Evolutionary conservation across 1,139 yeast species (phyloP), one percentile per base, ranked within the genome.

Genomic region (Protomyces lactucae-debilis): DNA sequence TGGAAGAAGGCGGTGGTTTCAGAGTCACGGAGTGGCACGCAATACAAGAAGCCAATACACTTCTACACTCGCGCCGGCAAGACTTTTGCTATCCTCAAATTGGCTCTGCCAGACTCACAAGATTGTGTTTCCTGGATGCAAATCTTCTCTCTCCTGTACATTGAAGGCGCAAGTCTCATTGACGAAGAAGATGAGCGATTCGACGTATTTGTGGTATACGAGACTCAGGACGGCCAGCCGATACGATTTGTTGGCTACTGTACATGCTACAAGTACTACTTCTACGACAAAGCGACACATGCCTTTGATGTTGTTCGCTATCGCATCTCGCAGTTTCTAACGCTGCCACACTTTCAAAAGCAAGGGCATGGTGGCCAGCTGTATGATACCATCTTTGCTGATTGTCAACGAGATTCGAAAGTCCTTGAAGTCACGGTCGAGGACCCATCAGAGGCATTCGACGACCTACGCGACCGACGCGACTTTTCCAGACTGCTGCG

Each of bases 401-500:
- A 74, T 52, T 90, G 96, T 88, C 70, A 79, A 5, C 69, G 72
- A 0, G 87, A 88, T 68, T 71, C 74, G 0, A 68, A 73, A 2
- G 83, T 91, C n/a, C 76, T 78, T 48, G 96, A 92, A 71, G 81
- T 93, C 52, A 91, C 93, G 0, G 92, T 95, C 9, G 99, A 93
- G 73, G 99, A 95, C 73, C 99, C 99, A 2, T 89, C 88, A 72
- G 97, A 92, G 73, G 84, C 85, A 53, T 93, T 93, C 76, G 99
- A 93, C 72, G 96, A 89, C 72, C 77, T 95, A 71, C 81, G 99
- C 68, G 98, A 93, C 74, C 78, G 93, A 40, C 82, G 86, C 67
- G 99, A 93, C 73, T 78, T 93, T 69, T 76, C 78, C 55, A 76
- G 88, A 68, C 76, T 91, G 23, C 8, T 21, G 6, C 43, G 43